Conservation (phyloP, 2,329 filamentous ascomycete genomes). For the Canariomyces notabilis region DNA sequence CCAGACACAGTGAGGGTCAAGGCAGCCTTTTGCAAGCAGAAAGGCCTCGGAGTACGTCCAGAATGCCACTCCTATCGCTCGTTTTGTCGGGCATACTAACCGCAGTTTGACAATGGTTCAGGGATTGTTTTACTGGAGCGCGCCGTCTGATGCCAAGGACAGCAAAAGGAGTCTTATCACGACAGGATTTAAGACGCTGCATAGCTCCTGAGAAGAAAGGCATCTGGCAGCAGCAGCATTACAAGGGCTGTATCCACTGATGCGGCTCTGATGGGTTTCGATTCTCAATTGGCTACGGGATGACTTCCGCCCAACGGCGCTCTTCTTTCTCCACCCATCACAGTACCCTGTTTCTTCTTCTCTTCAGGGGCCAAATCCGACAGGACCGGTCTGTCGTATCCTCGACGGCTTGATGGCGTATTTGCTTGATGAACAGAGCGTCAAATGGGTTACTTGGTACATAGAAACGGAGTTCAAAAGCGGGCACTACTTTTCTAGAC, state of each 20-base stretch:
- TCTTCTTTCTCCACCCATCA: not conserved
- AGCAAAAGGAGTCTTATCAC: slow-evolving; percentile 54
- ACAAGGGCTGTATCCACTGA: not conserved
- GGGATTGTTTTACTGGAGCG: slow-evolving; percentile 80
- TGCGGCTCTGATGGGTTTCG: not conserved
- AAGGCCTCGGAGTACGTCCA: slow-evolving; percentile 57
- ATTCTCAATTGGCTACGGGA: not conserved
- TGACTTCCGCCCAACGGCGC: not conserved
- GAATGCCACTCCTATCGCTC: not conserved
- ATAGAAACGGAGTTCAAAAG: not conserved
- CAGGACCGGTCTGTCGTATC: not conserved
- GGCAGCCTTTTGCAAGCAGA: slow-evolving; percentile 66
- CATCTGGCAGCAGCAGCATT: not conserved
- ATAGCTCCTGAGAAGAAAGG: slow-evolving; percentile 36
- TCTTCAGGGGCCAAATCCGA: not conserved
- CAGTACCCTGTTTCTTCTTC: not conserved
- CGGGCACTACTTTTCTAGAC: not conserved
- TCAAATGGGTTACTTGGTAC: not conserved
- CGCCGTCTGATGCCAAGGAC: slow-evolving; percentile 62
- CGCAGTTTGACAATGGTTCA: slow-evolving; percentile 26
- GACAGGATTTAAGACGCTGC: slow-evolving; percentile 54
- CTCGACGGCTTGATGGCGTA: not conserved
- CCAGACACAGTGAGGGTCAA: slow-evolving; percentile 71
- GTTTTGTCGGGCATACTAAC: not conserved
- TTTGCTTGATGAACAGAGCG: not conserved